Percentiles rank a stretch among this genome's conserved stretches.
These are phyloP conservation scores for Penicillium coprophilum DNA, from an alignment of 495 filamentous ascomycete species.

Conservation along the genomic window DNA sequence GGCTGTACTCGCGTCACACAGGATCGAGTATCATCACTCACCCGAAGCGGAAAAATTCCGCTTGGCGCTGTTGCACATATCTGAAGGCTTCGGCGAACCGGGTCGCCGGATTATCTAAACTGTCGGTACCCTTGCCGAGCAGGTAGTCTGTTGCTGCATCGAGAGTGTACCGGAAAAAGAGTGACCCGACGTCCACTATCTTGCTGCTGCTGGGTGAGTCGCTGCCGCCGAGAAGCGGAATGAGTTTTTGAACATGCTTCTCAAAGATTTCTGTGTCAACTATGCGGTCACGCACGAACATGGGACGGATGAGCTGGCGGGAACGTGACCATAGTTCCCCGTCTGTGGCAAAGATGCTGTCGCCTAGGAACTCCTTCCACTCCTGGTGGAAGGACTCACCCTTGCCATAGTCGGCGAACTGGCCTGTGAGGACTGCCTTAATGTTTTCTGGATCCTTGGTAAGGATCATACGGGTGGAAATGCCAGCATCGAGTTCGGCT, in stretches of 20 bases:
- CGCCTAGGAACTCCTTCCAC: constrained; percentile 73
- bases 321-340: constrained; percentile 71
- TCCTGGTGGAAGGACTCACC: constrained; percentile 65
- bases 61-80: constrained; percentile 69
- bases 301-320: constrained; percentile 75
- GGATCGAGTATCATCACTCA: constrained; percentile 24
- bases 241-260: constrained; percentile 66
- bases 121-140: constrained; percentile 73
- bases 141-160: constrained; percentile 85
- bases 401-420: constrained; percentile 68
- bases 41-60: constrained; percentile 56
- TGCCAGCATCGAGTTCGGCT: constrained; percentile 55
- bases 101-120: constrained; percentile 54
- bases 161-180: constrained; percentile 80
- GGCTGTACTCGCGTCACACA: constrained; percentile 3
- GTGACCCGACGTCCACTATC: constrained; percentile 63
- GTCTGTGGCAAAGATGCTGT: constrained; percentile 79
- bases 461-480: constrained; percentile 56
- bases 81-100: constrained; percentile 72
- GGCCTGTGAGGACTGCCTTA: constrained; percentile 80
- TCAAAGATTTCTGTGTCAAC: constrained; percentile 80
- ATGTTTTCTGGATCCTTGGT: constrained; percentile 66
- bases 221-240: constrained; percentile 57
- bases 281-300: constrained; percentile 80
- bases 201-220: constrained; percentile 40